phyloP scores from a whole-genome alignment of 805 yeast genomes.

The Candida montana region DNA sequence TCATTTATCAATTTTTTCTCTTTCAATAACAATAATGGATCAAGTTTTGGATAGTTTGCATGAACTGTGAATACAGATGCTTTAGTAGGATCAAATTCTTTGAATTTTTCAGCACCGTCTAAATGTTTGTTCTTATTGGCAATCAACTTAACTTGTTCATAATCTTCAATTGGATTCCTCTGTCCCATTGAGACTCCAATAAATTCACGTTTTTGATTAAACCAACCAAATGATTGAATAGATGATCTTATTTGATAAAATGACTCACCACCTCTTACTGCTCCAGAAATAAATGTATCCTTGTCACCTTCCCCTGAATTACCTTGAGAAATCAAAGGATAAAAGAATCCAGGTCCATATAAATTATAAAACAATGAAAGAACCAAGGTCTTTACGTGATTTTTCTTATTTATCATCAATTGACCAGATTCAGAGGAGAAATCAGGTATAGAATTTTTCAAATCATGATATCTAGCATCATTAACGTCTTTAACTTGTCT shows the following conservation, averaged over 20 bases:
- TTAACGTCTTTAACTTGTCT: conserved; percentile 12
- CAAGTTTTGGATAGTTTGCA: conserved; percentile 32
- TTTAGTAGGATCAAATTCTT: conserved; percentile 9
- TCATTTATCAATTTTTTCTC: conserved; percentile 16
- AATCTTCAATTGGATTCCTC: conserved; percentile 62
- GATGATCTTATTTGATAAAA: conserved; percentile 45
- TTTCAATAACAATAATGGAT: conserved; percentile 27
- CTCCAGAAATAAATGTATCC: conserved; percentile 70
- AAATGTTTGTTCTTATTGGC: conserved; percentile 1
- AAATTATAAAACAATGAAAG: conserved; percentile 61
- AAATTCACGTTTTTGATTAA: conserved; percentile 31
- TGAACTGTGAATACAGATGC: conserved; percentile 31
- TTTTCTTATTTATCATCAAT: conserved; percentile 52
- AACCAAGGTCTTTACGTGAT: conserved; percentile 53
- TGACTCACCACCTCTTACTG: conserved; percentile 26
- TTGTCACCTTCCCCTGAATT: conserved; percentile 78
- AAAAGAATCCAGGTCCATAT: conserved; percentile 61
- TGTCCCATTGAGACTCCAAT: conserved; percentile 79
- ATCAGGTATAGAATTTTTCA: conserved; percentile 60
- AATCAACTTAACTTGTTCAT: conserved; percentile 15
- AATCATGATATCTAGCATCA: conserved; percentile 49
- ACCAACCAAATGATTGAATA: conserved; percentile 25
- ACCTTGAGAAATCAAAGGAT: conserved; percentile 65
- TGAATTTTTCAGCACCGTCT: conserved; percentile 9
- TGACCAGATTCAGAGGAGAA: conserved; percentile 71